Conservation (phyloP, 179 eudicot species). For the Drosera spatulata region DNA sequence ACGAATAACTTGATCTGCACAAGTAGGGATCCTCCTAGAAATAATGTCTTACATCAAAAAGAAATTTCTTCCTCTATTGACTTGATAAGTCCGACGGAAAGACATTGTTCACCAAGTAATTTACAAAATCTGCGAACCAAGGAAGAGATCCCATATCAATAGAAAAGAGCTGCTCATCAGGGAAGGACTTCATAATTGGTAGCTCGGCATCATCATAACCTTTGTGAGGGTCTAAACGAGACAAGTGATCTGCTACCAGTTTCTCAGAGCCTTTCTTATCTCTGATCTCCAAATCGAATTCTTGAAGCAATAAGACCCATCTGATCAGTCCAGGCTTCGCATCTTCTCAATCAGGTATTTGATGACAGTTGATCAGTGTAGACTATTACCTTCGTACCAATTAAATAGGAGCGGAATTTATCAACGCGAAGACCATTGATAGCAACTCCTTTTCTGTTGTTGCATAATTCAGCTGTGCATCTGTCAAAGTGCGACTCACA, state of each 20-base stretch:
- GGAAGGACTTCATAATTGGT: not conserved
- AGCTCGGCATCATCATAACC: not conserved
- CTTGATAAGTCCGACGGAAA: not conserved
- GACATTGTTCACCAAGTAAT: not conserved
- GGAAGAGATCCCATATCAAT: not conserved
- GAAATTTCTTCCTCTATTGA: too few species aligned
- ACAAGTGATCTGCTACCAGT: not conserved
- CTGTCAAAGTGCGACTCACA: not conserved
- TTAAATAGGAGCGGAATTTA: not conserved
- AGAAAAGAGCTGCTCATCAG: not conserved
- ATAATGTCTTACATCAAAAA: too few species aligned
- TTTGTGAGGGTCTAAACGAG: not conserved
- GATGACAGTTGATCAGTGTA: not conserved
- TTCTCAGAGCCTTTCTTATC: not conserved
- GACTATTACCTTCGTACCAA: too few species aligned
- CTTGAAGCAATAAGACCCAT: too few species aligned
- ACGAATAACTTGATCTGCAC: too few species aligned
- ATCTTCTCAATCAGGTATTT: not conserved
- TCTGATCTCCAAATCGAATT: too few species aligned
- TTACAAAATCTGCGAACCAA: not conserved
- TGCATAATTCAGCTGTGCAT: not conserved
- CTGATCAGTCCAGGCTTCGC: not conserved
- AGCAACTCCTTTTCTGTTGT: too few species aligned
- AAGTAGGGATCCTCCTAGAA: not conserved
- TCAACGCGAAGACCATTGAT: too few species aligned